Conservation (phyloP, 441 rosid species). For the Erysimum cheiri region DNA sequence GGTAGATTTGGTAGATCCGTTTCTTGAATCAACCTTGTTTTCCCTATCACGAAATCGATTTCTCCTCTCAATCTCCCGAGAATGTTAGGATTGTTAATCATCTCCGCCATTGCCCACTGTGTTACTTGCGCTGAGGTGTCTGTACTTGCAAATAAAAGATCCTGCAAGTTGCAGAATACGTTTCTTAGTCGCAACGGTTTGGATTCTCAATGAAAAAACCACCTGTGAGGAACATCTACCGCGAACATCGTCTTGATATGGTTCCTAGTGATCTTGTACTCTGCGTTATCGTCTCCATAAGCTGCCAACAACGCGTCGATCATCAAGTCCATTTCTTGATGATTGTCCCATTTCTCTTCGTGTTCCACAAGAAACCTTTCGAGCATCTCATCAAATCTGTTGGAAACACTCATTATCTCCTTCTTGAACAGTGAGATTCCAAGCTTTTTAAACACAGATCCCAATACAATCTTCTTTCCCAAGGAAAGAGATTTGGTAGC, state of each 20-base stretch:
- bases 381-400: constrained; percentile 28
- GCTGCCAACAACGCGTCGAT: constrained; percentile 38
- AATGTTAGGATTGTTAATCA: background rate
- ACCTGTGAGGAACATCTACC: constrained; percentile 7
- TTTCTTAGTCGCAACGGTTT: too few relatives aligned
- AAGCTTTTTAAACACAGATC: constrained; percentile 16
- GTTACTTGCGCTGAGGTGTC: background rate
- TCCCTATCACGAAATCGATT: constrained; percentile 1
- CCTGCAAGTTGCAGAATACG: constrained; percentile 1
- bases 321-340: constrained; percentile 38
- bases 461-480: constrained; percentile 28
- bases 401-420: constrained; percentile 23
- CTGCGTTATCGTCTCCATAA: constrained; percentile 29
- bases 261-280: constrained; percentile 38
- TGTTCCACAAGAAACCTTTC: constrained; percentile 48
- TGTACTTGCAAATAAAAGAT: constrained; percentile 14
- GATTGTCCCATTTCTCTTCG: constrained; percentile 33
- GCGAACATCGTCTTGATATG: constrained; percentile 44
- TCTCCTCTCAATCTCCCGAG: constrained; percentile 2
- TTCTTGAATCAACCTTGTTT: constrained; percentile 27
- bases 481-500: constrained; percentile 22
- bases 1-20: constrained; percentile 10
- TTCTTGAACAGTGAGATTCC: constrained; percentile 31
- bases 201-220: background rate
- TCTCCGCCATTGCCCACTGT: constrained; percentile 30